Evolutionary conservation across 1,139 yeast genomes (phyloP).

Genomic region (Suhomyces yuchorum): DNA sequence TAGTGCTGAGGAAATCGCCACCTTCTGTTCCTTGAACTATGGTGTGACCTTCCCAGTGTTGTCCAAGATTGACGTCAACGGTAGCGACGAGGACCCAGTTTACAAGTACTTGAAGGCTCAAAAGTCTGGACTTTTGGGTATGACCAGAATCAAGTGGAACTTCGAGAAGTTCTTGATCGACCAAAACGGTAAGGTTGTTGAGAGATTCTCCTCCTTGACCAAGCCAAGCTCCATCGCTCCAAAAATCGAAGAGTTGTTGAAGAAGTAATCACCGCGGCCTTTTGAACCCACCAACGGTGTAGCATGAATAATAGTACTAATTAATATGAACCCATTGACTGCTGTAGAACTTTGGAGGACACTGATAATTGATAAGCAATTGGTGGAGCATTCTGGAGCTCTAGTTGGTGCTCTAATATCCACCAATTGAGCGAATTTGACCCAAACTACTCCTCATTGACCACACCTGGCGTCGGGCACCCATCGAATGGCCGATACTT

Average conservation of each 20-base stretch:
- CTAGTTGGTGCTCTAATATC: no score
- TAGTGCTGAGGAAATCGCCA: conserved; percentile 39
- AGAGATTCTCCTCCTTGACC: conserved; percentile 44
- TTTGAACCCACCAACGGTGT: not conserved
- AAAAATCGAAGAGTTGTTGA: conserved; percentile 44
- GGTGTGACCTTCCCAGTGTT: conserved; percentile 83
- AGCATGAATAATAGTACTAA: not conserved
- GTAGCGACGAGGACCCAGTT: conserved; percentile 76
- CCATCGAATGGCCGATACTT: no score
- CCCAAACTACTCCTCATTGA: no score
- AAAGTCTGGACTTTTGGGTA: conserved; percentile 47
- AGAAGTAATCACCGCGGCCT: conserved; percentile 2
- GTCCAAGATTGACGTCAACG: conserved; percentile 88
- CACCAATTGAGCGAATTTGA: no score
- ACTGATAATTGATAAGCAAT: no score
- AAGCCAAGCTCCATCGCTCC: conserved; percentile 40
- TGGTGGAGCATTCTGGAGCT: no score
- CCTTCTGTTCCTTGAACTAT: conserved; percentile 42
- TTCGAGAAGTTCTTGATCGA: conserved; percentile 52
- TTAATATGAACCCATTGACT: not conserved
- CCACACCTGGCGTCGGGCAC: no score
- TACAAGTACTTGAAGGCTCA: conserved; percentile 69
- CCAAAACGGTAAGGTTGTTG: conserved; percentile 48
- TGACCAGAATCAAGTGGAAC: conserved; percentile 53
- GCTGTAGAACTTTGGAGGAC: no score